These are phyloP conservation scores for Bipolaris zeicola DNA, from an alignment of 2,329 filamentous ascomycete genomes.

Conservation along the genomic window DNA sequence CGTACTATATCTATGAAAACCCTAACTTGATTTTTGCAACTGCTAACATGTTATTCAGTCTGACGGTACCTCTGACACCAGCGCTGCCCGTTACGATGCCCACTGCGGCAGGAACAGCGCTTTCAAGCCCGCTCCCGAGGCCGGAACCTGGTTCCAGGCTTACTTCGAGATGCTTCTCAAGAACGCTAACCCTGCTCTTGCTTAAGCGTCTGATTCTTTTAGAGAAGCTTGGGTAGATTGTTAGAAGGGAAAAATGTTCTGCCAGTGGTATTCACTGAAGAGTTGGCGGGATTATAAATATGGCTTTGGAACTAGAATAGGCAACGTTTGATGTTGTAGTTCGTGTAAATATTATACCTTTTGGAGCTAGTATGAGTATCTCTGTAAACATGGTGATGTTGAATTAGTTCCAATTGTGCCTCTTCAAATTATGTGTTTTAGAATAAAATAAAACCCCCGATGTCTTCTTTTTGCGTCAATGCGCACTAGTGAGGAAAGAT, in stretches of 20 bases:
- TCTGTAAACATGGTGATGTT: neutral
- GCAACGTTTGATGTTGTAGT: neutral
- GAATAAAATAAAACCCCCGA: no score
- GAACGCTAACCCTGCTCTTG: conserved; percentile 44
- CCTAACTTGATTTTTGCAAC: neutral
- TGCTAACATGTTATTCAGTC: conserved; percentile 16
- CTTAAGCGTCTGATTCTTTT: conserved; percentile 9
- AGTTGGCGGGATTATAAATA: conserved; percentile 2
- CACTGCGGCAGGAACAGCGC: conserved; percentile 61
- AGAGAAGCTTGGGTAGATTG: neutral
- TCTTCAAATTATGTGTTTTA: neutral
- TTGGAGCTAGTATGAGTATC: neutral
- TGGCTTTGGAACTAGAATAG: neutral
- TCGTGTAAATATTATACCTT: neutral
- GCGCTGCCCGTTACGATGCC: conserved; percentile 59
- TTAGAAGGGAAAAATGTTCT: no score
- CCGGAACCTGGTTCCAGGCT: conserved; percentile 69
- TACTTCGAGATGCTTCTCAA: conserved; percentile 46
- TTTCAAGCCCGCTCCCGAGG: conserved; percentile 69
- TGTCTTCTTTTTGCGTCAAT: neutral
- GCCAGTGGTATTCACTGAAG: neutral
- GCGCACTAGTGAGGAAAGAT: neutral
- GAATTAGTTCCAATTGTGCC: neutral
- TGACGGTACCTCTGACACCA: conserved; percentile 53
- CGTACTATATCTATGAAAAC: neutral